Percentiles rank a stretch among this genome's conserved stretches.
These are phyloP conservation scores for Lactifluus hygrophoroides DNA, from an alignment of 768 basidiomycete species.

Conservation along the genomic window DNA sequence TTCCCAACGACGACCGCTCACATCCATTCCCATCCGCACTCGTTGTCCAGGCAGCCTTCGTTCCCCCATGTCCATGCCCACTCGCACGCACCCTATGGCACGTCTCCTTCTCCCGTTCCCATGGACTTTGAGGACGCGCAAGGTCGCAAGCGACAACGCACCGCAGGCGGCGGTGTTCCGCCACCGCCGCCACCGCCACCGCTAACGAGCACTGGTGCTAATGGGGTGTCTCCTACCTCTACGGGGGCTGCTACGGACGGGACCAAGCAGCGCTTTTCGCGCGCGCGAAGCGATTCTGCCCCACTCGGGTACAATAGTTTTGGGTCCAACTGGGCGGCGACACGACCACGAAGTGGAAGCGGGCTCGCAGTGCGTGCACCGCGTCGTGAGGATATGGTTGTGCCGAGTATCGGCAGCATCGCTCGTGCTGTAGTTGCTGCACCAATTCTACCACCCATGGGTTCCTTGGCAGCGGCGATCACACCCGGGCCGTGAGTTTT, in stretches of 20 bases:
- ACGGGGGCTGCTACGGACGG: constrained; percentile 10
- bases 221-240: not conserved
- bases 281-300: constrained; percentile 63
- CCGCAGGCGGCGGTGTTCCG: constrained; percentile 20
- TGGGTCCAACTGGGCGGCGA: constrained; percentile 28
- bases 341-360: constrained; percentile 32
- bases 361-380: constrained; percentile 25
- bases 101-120: constrained; percentile 27
- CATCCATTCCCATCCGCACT: constrained; percentile 28
- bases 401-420: constrained; percentile 17
- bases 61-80: constrained; percentile 42
- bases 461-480: constrained; percentile 2
- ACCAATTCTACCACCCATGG: constrained; percentile 10
- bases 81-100: constrained; percentile 25
- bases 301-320: constrained; percentile 47
- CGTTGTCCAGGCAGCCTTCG: constrained; percentile 51
- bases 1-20: constrained; percentile 28
- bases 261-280: constrained; percentile 36
- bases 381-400: constrained; percentile 16
- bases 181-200: not conserved
- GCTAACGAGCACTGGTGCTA: constrained; percentile 1
- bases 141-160: constrained; percentile 44
- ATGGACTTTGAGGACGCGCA: constrained; percentile 27
- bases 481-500: constrained; percentile 14
- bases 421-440: constrained; percentile 7